Percentiles rank a stretch among this genome's conserved stretches.
Evolutionary conservation across 306 rosid genomes (phyloP).

Genomic region (Begonia loranthoides): DNA sequence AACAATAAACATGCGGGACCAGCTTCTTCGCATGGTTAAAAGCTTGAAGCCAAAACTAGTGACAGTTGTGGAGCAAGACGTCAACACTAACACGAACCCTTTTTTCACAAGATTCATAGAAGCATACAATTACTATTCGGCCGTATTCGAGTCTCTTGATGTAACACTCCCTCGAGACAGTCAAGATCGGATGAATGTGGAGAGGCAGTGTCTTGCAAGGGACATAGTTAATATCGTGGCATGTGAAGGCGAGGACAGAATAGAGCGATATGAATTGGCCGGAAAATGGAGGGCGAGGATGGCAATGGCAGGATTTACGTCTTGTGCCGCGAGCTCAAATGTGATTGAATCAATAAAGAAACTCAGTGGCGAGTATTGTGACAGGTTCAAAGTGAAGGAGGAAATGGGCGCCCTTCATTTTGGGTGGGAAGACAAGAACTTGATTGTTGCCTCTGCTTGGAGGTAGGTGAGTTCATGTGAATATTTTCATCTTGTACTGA

Average conservation of each 20-base stretch:
- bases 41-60: conserved; percentile 81
- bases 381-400: conserved; percentile 60
- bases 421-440: conserved; percentile 90
- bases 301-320: conserved; percentile 79
- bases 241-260: conserved; percentile 86
- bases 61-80: conserved; percentile 87
- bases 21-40: conserved; percentile 84
- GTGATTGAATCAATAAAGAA: conserved; percentile 33
- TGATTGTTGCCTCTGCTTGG: conserved; percentile 95
- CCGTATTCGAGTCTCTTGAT: conserved; percentile 80
- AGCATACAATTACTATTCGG: conserved; percentile 74
- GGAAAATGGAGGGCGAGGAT: conserved; percentile 99
- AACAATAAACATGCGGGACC: conserved; percentile 68
- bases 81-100: conserved; percentile 82
- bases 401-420: conserved; percentile 76
- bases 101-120: conserved; percentile 75
- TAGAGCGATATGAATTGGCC: conserved; percentile 85
- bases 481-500: background rate
- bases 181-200: conserved; percentile 88
- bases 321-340: conserved; percentile 40
- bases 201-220: conserved; percentile 85
- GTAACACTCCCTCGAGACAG: conserved; percentile 86
- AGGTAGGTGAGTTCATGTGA: conserved; percentile 34
- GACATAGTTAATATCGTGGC: conserved; percentile 87
- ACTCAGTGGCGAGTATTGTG: conserved; percentile 45